Evolutionary conservation across 805 yeast species (phyloP), one percentile per base, ranked within the genome.

Genomic region (Hanseniaspora valbyensis): DNA sequence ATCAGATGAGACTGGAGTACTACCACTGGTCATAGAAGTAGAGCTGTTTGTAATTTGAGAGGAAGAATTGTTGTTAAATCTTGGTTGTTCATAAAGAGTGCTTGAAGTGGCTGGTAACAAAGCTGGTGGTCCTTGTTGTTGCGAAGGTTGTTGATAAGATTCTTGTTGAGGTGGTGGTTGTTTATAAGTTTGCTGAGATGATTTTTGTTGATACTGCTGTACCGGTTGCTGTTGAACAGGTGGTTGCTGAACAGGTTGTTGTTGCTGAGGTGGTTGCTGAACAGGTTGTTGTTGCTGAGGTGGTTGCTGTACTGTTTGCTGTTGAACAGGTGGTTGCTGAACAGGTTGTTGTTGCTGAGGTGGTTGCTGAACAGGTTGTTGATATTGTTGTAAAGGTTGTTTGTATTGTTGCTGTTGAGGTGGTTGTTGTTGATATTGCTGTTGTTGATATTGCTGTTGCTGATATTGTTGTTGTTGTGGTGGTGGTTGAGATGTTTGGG

Each of bases 261-360:
- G 49, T 28, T 36, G 49, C 16, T n/a, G 32, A 25, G 33, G 24
- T 26, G 7, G 49, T 34, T 44, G 49, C 26, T 34, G 49, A 16
- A 24, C 33, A 1, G n/a, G 40, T 18, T 16, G 26, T 34, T 34
- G 49, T 28, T 36, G 49, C 16, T n/a, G 32, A 25, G 33, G 24
- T 26, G 7, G 49, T 34, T 44, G 49, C 29, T 37, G 42, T 6
- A 26, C 29, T 2, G 18, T 30, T 21, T 16, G 28, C 24, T 30
- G 44, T 29, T 41, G 45, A 16, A 12, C 25, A 13, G 38, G 49
- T 4, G 22, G 26, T 3, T 36, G 22, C 22, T 45, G 33, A 14
- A 30, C 30, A 24, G 21, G 44, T 32, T 38, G 50, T 16, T 30
- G 37, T n/a, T 25, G 42, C 2, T 14, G 38, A 16, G 36, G 26